phyloP scores from a whole-genome alignment of 148 eudicot genomes.

The Arbutus unedo region DNA sequence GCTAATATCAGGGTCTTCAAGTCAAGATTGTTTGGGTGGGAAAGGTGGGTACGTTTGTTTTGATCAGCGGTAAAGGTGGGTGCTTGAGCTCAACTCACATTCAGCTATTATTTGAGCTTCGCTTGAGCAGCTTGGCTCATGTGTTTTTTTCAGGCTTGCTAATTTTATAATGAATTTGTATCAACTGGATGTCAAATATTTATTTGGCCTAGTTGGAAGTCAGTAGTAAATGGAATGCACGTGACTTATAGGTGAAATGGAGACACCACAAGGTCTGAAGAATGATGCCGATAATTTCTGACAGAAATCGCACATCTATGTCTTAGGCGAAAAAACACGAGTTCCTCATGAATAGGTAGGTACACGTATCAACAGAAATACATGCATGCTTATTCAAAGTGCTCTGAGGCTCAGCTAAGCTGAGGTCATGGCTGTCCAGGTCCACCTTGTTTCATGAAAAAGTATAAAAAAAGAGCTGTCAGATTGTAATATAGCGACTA shows the following conservation, averaged over 20 bases:
- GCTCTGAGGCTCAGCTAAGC: neutral
- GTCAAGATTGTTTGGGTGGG: neutral
- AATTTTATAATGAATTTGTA: neutral
- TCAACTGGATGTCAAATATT: neutral
- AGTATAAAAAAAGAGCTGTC: neutral
- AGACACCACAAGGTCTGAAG: neutral
- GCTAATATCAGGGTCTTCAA: neutral
- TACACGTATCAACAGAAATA: neutral
- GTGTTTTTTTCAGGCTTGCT: neutral
- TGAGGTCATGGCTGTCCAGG: neutral
- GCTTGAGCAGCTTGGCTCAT: neutral
- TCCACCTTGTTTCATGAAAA: neutral
- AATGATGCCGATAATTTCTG: neutral
- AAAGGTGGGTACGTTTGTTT: no score
- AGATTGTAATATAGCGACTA: neutral
- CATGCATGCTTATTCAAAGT: neutral
- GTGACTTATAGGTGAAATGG: neutral
- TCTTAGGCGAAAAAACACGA: neutral
- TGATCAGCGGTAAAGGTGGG: no score
- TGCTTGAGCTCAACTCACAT: neutral
- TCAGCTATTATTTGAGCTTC: neutral
- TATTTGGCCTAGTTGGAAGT: neutral
- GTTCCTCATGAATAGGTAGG: neutral
- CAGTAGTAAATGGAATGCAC: neutral
- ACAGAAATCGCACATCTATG: neutral